Percentiles rank a stretch among this genome's conserved stretches.
These are phyloP conservation scores for Myriosclerotinia scirpicola DNA, from an alignment of 2,329 filamentous ascomycete species.

Conservation along the genomic window DNA sequence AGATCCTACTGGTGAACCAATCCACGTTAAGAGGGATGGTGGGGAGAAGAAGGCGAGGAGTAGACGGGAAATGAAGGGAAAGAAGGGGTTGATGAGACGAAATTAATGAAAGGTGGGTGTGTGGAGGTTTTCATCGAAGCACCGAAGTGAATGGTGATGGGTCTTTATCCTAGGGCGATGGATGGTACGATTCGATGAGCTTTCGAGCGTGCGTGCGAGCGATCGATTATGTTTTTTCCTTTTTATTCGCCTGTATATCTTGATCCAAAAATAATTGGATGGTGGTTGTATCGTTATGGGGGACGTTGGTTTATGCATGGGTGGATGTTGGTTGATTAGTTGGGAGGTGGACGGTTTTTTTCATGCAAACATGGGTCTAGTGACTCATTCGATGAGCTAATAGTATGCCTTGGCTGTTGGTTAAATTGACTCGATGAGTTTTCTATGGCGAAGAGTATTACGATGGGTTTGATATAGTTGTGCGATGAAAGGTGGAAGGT, in stretches of 20 bases:
- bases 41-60: conserved; percentile 8
- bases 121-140: background rate
- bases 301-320: background rate
- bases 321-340: background rate
- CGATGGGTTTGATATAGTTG: too few species aligned
- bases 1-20: background rate
- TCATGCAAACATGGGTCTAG: too few species aligned
- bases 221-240: background rate
- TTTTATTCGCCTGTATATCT: conserved; percentile 2
- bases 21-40: conserved; percentile 15
- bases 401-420: background rate
- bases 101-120: background rate
- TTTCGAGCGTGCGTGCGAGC: background rate
- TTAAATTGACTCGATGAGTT: too few species aligned
- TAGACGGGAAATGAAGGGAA: conserved; percentile 20
- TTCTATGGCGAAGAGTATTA: background rate
- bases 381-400: background rate
- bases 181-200: background rate
- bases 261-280: conserved; percentile 10
- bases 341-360: background rate
- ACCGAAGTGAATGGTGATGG: background rate
- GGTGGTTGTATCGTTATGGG: background rate
- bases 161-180: background rate
- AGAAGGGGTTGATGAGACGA: conserved; percentile 20
- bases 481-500: too few species aligned